A percentile compares a stretch with the other conserved stretches of the same genome.
Evolutionary conservation across 306 rosid genomes (phyloP).

Genomic region (Crotalaria pallida): DNA sequence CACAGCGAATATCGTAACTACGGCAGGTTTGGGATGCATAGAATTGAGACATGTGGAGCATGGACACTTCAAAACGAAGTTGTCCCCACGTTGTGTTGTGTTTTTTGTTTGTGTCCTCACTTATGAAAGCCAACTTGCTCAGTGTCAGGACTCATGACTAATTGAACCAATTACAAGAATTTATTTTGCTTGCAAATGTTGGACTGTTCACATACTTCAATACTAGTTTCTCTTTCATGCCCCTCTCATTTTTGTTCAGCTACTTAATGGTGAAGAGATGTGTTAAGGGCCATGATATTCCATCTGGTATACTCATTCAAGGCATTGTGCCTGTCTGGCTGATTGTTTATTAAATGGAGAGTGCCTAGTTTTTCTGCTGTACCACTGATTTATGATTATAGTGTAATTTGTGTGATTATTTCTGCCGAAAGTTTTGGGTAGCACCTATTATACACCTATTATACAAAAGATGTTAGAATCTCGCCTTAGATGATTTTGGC

Average conservation of each 20-base stretch:
- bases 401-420: slow-evolving; percentile 3
- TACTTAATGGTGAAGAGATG: not conserved
- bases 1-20: not conserved
- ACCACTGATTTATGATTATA: slow-evolving; percentile 6
- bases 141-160: not conserved
- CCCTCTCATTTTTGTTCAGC: slow-evolving; percentile 7
- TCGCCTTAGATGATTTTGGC: too few relatives aligned
- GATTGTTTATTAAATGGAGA: not conserved
- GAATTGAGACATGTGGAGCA: not conserved
- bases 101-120: not conserved
- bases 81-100: not conserved
- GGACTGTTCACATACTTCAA: not conserved
- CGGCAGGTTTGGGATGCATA: not conserved
- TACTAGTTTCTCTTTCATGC: slow-evolving; percentile 1
- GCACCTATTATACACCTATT: too few relatives aligned
- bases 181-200: not conserved
- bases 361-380: slow-evolving; percentile 13
- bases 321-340: not conserved
- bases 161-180: slow-evolving; percentile 1
- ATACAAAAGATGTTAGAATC: too few relatives aligned
- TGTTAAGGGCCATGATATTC: not conserved
- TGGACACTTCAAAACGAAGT: not conserved
- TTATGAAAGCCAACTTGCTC: not conserved
- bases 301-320: not conserved
- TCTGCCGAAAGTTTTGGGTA: not conserved